Evolutionary conservation across 2,329 filamentous ascomycete genomes (phyloP), one percentile per base, ranked within the genome.

Genomic region (Fusarium sp.): DNA sequence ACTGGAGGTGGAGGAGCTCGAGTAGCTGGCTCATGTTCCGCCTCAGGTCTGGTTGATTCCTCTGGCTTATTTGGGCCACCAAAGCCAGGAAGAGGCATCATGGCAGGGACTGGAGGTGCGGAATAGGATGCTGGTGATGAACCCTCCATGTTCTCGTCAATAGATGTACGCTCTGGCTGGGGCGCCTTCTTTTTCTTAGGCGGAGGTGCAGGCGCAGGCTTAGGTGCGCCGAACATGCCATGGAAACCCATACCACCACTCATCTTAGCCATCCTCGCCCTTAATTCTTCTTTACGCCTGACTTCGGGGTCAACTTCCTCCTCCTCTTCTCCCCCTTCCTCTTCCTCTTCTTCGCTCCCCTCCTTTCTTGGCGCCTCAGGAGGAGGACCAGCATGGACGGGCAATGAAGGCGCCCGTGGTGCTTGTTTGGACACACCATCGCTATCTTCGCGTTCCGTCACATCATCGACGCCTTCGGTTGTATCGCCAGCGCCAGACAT

Each of bases 201-300:
- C 10, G 82, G 72, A 30, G 81, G 75, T n/a, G 80, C 77, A 80
- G 91, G 85, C 17, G 89, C 86, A 77, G 93, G 87, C 62, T 88
- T 88, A 35, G 90, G 88, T 20, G 87, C 86, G 19, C 92, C 93
- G 78, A 97, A 96, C 89, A 98, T 96, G 73, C 93, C 93, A 76
- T 93, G 89, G 91, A 98, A 97, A 46, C 93, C 93, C 93, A 97
- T 97, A 22, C 95, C 95, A 56, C 95, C 95, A 71, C 95, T 97
- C 91, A 99, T 96, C 81, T 97, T 97, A 45, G 96, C 96, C 93
- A 99, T 99, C 72, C 96, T 89, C 65, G 96, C 94, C 62, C 96
- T 89, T 32, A 99, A 84, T 77, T 97, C 95, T 80, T 97, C 90
- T 76, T 91, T 92, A 52, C 94, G 90, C 70, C 88, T 90, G 22